Evolutionary conservation across 148 eudicot genomes (phyloP).

Genomic region (Mesembryanthemum crystallinum): DNA sequence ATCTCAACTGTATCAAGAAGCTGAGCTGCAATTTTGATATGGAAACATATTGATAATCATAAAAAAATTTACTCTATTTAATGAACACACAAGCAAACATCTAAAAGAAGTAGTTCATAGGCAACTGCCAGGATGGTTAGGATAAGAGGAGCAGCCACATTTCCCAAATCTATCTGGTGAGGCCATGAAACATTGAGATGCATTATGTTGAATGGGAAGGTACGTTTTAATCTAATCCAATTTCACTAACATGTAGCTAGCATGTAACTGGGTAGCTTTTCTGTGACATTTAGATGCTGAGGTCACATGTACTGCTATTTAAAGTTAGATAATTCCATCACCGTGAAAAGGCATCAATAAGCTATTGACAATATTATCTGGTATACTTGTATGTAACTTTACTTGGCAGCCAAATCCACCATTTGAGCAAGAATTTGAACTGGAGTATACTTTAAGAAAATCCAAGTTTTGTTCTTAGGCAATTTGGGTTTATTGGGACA

Average conservation of each 20-base stretch:
- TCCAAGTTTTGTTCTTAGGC: background rate
- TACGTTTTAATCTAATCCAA: too few species aligned
- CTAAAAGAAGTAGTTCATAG: background rate
- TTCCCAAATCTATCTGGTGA: background rate
- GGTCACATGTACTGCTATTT: background rate
- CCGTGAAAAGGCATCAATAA: background rate
- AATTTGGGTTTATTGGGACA: background rate
- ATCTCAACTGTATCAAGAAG: background rate
- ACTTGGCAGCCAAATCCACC: background rate
- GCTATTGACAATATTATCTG: background rate
- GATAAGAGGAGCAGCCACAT: too few species aligned
- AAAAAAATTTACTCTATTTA: too few species aligned
- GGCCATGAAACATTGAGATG: background rate
- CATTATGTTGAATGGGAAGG: background rate
- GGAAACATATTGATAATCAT: too few species aligned
- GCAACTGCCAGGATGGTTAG: too few species aligned
- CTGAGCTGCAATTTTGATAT: background rate
- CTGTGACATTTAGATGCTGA: background rate
- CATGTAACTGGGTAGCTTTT: background rate
- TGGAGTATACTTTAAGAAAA: background rate
- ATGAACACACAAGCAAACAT: background rate
- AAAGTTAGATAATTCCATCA: background rate
- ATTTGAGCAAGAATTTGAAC: background rate
- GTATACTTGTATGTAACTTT: background rate
- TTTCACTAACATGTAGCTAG: too few species aligned